Conservation (phyloP, 164 flowering plant species). For the Piper longum region DNA sequence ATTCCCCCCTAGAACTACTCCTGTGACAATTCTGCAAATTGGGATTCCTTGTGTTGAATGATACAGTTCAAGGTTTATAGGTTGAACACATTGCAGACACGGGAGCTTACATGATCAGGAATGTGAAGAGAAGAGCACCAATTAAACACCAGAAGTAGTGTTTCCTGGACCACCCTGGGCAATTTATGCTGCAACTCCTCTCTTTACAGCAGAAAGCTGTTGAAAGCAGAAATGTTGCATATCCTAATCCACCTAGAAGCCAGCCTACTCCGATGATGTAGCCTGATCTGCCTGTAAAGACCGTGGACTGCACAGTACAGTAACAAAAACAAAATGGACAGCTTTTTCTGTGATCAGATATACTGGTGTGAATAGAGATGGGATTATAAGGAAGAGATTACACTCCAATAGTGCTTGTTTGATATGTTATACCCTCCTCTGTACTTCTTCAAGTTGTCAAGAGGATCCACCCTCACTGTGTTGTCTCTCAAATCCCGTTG, state of each 20-base stretch:
- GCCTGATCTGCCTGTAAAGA: conserved; percentile 58
- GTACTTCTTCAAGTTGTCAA: conserved; percentile 49
- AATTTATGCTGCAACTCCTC: conserved; percentile 13
- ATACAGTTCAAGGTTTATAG: background rate
- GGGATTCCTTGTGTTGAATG: background rate
- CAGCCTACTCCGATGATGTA: conserved; percentile 51
- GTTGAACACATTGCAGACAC: background rate
- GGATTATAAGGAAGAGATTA: conserved; percentile 17
- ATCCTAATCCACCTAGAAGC: conserved; percentile 52
- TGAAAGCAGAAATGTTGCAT: conserved; percentile 28
- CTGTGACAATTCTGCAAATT: conserved; percentile 35
- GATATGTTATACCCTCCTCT: conserved; percentile 79
- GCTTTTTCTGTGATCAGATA: background rate
- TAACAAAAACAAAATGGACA: background rate
- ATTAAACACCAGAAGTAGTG: conserved; percentile 33
- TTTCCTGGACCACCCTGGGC: conserved; percentile 18
- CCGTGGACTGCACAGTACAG: conserved; percentile 41
- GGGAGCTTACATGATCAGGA: conserved; percentile 64
- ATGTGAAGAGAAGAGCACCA: conserved; percentile 30
- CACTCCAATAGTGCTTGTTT: conserved; percentile 86
- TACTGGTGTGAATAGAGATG: background rate
- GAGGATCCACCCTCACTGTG: conserved; percentile 67
- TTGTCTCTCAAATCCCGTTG: conserved; percentile 15
- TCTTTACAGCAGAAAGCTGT: conserved; percentile 11
- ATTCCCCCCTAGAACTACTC: conserved; percentile 65